phyloP scores from a whole-genome alignment of 129 eudicot species.

The Saposhnikovia divaricata region DNA sequence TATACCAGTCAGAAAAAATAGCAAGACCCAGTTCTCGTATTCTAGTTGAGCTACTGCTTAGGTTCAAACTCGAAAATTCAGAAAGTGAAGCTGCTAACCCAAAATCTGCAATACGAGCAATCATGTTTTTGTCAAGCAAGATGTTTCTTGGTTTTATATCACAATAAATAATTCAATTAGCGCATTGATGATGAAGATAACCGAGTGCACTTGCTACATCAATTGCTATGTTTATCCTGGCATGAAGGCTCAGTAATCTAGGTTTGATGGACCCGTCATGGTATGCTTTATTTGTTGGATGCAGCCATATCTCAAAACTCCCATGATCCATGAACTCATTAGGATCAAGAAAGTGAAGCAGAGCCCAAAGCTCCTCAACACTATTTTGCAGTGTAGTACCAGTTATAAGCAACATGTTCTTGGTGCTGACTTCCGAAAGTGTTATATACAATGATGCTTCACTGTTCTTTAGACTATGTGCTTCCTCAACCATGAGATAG shows the following conservation, averaged over 20 bases:
- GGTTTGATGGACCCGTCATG: not conserved
- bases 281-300: not conserved
- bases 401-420: too few relatives aligned
- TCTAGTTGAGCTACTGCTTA: conserved; percentile 21
- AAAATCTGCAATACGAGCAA: conserved; percentile 47
- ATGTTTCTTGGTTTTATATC: conserved; percentile 56
- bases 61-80: conserved; percentile 12
- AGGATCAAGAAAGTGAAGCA: too few relatives aligned
- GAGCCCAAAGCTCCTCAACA: too few relatives aligned
- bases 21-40: conserved; percentile 58
- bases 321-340: conserved; percentile 48
- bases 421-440: too few relatives aligned
- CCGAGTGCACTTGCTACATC: conserved; percentile 41
- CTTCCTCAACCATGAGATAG: too few relatives aligned
- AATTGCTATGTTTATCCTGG: conserved; percentile 31
- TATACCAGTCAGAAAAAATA: conserved; percentile 97
- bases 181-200: conserved; percentile 37
- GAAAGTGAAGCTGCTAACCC: conserved; percentile 38
- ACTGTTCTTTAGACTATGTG: too few relatives aligned
- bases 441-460: too few relatives aligned
- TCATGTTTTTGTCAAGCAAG: conserved; percentile 41
- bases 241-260: conserved; percentile 20
- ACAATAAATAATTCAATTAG: conserved; percentile 36
- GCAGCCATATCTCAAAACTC: conserved; percentile 40
- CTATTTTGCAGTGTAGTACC: too few relatives aligned